Base-by-base conservation (phyloP, 805 yeast genomes). In the Pichia californica region DNA sequence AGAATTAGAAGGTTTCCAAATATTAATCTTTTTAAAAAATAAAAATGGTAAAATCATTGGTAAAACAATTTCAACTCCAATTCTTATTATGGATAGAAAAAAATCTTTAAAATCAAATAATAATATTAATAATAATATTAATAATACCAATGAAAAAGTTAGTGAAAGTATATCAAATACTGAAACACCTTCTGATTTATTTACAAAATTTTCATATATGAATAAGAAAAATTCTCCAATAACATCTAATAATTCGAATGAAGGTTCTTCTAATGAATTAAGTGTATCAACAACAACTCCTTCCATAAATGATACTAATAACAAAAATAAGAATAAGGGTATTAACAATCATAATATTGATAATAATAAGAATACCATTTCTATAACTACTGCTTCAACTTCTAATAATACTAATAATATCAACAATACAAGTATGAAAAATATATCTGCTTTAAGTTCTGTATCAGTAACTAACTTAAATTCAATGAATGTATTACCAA, bases 21-120 rank as follows among this genome's bases (percentile, higher is more conserved):
- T 85, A 31, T 64, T 86, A 36, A 77, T 86, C 49, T 76, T 83
- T 3, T 57, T 91, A 39, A 81, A 77, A 48, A 79, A 89, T 60
- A 58, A 68, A 44, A 57, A 68, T 8, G 83, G 81, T 19, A 68
- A 71, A 20, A 71, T 88, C 5, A 71, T 91, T 15, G 96, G 89
- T 7, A 81, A 81, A 53, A 77, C 78, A 18, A 61, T 82, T 7
- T 77, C 95, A 1, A 66, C 80, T 8, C 79, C 88, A 6, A 85
- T 91, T 26, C 82, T 87, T 82, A 88, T 91, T 40, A 91, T 95
- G 79, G 98, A 93, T 63, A 81, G 95, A 62, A 94, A 91, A 71
- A 89, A 87, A 63, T 71, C 77, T 18, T 57, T 64, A 14, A 56
- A 69, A 27, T 52, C 51, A n/a, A 53, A 27, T 18, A 15, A n/a